These are phyloP conservation scores for Fusarium sp. DNA, from an alignment of 2,329 filamentous ascomycete species.

Conservation along the genomic window DNA sequence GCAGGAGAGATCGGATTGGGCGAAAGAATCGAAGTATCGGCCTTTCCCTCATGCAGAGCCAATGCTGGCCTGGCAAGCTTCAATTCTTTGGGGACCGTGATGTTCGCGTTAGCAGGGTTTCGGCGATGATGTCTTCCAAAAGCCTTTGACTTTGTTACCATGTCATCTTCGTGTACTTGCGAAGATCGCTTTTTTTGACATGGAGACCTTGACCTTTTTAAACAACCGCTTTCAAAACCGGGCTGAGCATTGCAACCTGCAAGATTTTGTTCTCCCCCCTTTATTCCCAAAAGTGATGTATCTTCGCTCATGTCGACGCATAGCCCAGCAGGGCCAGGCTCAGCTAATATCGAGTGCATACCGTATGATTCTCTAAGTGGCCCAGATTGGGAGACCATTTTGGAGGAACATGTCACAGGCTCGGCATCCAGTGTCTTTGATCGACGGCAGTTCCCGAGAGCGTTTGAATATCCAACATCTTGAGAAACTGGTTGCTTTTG, in stretches of 20 bases:
- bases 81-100: conserved; percentile 25
- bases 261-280: background rate
- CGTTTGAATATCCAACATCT: background rate
- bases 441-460: background rate
- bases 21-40: conserved; percentile 52
- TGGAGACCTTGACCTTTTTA: background rate
- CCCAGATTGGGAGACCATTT: background rate
- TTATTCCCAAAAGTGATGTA: conserved; percentile 31
- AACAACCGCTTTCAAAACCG: background rate
- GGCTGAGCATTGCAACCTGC: background rate
- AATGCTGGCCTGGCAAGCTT: background rate
- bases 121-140: conserved; percentile 42
- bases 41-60: conserved; percentile 9
- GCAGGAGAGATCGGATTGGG: conserved; percentile 62
- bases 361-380: background rate
- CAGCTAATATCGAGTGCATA: conserved; percentile 20
- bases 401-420: background rate
- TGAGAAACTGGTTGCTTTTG: conserved; percentile 14
- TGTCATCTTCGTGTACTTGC: background rate
- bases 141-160: background rate
- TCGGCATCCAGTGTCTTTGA: conserved; percentile 15
- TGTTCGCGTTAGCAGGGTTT: conserved; percentile 41
- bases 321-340: conserved; percentile 47
- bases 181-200: background rate
- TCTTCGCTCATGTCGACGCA: conserved; percentile 46